Base-by-base conservation (phyloP, 139 green algal species). In the Chlorella sp. region DNA sequence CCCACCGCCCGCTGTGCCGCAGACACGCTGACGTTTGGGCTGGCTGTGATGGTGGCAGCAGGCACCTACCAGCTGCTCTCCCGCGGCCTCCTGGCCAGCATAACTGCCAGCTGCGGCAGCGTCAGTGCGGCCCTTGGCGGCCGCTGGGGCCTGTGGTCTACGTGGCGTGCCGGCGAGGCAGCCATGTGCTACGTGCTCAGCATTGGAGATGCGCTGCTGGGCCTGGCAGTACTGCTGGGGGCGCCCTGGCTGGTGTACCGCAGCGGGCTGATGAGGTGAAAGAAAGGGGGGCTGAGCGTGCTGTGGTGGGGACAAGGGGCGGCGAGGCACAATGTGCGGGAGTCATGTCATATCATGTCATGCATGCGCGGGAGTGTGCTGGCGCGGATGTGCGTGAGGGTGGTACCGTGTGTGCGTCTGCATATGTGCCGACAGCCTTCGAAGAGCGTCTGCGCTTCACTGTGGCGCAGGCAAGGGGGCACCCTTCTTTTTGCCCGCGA, bases 21-120 rank as follows among this genome's bases (percentile, higher is more conserved):
- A 83, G 90, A 92, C 64, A 88, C 40, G 11, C 78, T 92, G n/a
- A 78, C 77, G 11, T 86, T 75, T 36, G 90, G 90, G 22, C 64
- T 92, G 32, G 86, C n/a, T 3, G 77, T 92, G 7, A 91, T 91
- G 90, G 61, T 81, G 24, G 77, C 78, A 0, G 64, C 90, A 32
- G 90, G 48, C 19, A 37, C 39, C n/a, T 71, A 84, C 82, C 86
- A 91, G 66, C 57, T 66, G 32, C 53, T 61, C 28, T 39, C 40
- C 1, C 37, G 80, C 53, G 79, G 86, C 53, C 57, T 89, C 34
- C 86, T 89, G 12, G 21, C 28, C 26, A 32, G 32, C 76, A 36
- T 85, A 36, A 32, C 75, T 36, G 37, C 76, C 34, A 34, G 28
- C 36, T 92, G 90, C 42, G 60, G 61, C 75, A 69, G 71, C 39